Percentiles rank a stretch among this genome's conserved stretches.
Evolutionary conservation across 1,284 basidiomycete genomes (phyloP).

Genomic region (Apiotrichum mycotoxinovorans): DNA sequence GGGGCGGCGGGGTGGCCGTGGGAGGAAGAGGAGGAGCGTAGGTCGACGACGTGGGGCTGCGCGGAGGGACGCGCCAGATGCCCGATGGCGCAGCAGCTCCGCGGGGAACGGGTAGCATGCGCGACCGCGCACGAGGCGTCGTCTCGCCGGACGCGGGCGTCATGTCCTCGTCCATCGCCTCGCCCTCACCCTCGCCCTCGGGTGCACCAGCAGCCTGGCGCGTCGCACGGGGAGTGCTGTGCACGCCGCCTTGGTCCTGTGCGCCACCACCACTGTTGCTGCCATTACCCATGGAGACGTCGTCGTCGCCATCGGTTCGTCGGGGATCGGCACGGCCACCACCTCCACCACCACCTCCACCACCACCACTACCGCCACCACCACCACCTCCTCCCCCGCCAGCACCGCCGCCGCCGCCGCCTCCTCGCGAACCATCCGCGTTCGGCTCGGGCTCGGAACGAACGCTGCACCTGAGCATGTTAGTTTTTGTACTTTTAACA

Average conservation of each 20-base stretch:
- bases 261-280: background rate
- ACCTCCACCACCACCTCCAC: constrained; percentile 18
- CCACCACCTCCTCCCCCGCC: constrained; percentile 8
- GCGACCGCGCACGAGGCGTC: background rate
- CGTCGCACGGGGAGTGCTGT: constrained; percentile 5
- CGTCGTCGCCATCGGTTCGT: constrained; percentile 13
- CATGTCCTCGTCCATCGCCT: background rate
- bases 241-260: background rate
- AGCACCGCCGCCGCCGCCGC: constrained; percentile 1
- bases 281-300: constrained; percentile 17
- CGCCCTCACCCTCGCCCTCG: background rate
- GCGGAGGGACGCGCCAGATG: too few relatives aligned
- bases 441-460: constrained; percentile 30
- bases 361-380: constrained; percentile 14
- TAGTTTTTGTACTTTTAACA: too few relatives aligned
- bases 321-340: constrained; percentile 6
- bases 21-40: background rate
- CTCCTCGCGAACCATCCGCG: constrained; percentile 6
- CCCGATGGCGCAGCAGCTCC: too few relatives aligned
- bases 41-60: too few relatives aligned
- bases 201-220: background rate
- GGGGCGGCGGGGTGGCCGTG: background rate
- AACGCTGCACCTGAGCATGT: constrained; percentile 28
- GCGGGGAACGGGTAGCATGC: too few relatives aligned
- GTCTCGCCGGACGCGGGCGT: background rate